These are phyloP conservation scores for Wickerhamomyces xylosicus DNA, from an alignment of 805 yeast genomes.

Conservation along the genomic window DNA sequence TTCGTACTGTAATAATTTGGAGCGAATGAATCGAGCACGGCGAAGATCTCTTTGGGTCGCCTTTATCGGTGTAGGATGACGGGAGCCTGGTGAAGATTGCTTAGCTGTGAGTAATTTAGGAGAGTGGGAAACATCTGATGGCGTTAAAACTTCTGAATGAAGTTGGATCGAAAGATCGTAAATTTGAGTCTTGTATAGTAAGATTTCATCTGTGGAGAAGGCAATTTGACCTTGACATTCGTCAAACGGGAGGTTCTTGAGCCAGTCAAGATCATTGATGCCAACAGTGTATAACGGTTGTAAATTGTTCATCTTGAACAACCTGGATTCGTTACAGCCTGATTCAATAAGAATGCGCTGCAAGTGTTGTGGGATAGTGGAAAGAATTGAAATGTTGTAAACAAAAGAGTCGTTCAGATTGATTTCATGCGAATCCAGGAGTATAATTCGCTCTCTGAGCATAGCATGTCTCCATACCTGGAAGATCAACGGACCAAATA, in stretches of 20 bases:
- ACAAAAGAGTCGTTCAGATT: slow-evolving; percentile 37
- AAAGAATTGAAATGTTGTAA: slow-evolving; percentile 49
- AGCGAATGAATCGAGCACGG: slow-evolving; percentile 19
- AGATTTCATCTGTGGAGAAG: slow-evolving; percentile 56
- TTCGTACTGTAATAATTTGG: no score
- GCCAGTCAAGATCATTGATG: slow-evolving; percentile 41
- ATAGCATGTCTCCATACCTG: slow-evolving; percentile 54
- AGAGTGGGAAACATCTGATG: slow-evolving; percentile 1
- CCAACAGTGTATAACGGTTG: slow-evolving; percentile 56
- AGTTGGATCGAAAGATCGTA: slow-evolving; percentile 35
- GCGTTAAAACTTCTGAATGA: slow-evolving; percentile 1
- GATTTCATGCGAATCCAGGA: slow-evolving; percentile 28
- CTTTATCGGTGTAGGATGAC: slow-evolving; percentile 4
- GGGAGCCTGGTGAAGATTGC: slow-evolving; percentile 5
- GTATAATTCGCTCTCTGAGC: slow-evolving; percentile 43
- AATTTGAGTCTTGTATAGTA: slow-evolving; percentile 39
- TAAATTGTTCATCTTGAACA: slow-evolving; percentile 20
- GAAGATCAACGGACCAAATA: slow-evolving; percentile 57
- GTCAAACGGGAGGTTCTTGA: slow-evolving; percentile 14
- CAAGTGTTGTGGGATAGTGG: slow-evolving; percentile 52
- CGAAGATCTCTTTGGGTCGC: slow-evolving; percentile 29
- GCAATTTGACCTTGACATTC: slow-evolving; percentile 54
- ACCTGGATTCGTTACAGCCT: slow-evolving; percentile 7
- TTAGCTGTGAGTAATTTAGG: slow-evolving; percentile 9
- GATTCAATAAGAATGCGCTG: slow-evolving; percentile 22